phyloP scores from a whole-genome alignment of 2,329 filamentous ascomycete species.

The Aspergillus ochraceus region DNA sequence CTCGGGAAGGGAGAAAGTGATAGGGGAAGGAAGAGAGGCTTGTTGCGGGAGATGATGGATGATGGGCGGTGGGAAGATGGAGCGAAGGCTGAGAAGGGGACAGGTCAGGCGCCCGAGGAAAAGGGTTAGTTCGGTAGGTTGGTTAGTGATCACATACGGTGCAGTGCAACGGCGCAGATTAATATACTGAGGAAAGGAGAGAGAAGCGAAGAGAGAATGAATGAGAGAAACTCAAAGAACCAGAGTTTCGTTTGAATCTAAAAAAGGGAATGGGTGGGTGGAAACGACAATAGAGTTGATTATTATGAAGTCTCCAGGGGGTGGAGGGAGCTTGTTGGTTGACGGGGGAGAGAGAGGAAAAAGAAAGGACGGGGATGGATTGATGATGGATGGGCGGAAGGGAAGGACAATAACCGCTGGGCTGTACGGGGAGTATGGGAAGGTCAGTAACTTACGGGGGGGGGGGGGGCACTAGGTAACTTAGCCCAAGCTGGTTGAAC shows the following conservation, averaged over 20 bases:
- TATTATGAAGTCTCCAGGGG: neutral
- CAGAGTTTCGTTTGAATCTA: constrained; percentile 3
- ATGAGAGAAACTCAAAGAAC: constrained; percentile 7
- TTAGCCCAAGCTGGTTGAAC: too few species aligned
- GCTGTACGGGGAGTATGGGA: neutral
- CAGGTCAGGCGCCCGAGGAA: constrained; percentile 32
- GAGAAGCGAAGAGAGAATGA: constrained; percentile 18
- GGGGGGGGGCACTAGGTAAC: constrained; percentile 18
- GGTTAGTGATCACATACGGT: constrained; percentile 31
- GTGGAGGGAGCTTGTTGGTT: neutral
- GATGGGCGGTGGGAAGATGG: constrained; percentile 16
- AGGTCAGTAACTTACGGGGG: constrained; percentile 27
- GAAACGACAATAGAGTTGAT: constrained; percentile 1
- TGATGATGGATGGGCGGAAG: constrained; percentile 7
- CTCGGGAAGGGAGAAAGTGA: constrained; percentile 3
- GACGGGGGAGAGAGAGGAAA: neutral
- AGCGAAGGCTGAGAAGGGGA: constrained; percentile 29
- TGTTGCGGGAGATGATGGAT: constrained; percentile 17
- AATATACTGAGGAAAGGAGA: constrained; percentile 23
- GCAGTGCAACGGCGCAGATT: constrained; percentile 30
- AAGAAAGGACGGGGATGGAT: constrained; percentile 3
- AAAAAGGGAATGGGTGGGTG: neutral
- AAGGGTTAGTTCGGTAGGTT: constrained; percentile 25
- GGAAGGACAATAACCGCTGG: neutral
- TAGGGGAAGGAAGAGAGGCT: constrained; percentile 10